Base-by-base conservation (phyloP, 768 basidiomycete species). In the Peribolospora baueri region DNA sequence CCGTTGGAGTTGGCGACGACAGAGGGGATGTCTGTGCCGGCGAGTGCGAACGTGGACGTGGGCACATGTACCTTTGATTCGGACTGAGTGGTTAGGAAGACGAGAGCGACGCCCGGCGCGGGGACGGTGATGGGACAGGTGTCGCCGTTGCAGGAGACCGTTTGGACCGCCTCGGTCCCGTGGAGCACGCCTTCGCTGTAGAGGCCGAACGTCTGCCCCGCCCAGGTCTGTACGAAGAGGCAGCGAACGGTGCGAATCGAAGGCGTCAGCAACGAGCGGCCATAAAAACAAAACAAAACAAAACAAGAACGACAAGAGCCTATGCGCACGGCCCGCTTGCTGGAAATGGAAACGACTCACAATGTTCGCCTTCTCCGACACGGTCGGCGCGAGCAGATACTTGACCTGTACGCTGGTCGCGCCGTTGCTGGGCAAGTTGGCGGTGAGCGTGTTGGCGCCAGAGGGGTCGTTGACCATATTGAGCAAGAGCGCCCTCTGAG, bases 91-190 rank as follows among this genome's bases (percentile, higher is more conserved):
- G 69, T 74, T 40, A 85, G 68, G 70, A 82, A 83, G 56, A 86
- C 80, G 48, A 86, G 71, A 1, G 82, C 82, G 57, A 80, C 78
- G 43, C 76, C 76, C 0, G 84, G 83, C 0, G 81, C 80, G 42
- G 75, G 73, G 49, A 85, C 75, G 6, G 71, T 71, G 51, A 85
- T 70, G 36, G 66, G 59, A 65, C 84, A 85, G 0, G 69, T 69
- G 60, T 75, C 74, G 25, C 25, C 25, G 25, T 25, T 25, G 25
- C 25, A 25, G 25, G 25, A 1, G 25, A 25, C 25, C 25, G 25
- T 25, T 25, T 25, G 25, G 25, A 25, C 25, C 25, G 25, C 25
- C 25, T 25, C 25, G 25, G 25, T 25, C 25, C 25, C 25, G 25
- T 25, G 25, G 25, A 25, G 25, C 25, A 25, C 25, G 25, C 25